phyloP scores from a whole-genome alignment of 148 eudicot species.

The Agrostemma githago region DNA sequence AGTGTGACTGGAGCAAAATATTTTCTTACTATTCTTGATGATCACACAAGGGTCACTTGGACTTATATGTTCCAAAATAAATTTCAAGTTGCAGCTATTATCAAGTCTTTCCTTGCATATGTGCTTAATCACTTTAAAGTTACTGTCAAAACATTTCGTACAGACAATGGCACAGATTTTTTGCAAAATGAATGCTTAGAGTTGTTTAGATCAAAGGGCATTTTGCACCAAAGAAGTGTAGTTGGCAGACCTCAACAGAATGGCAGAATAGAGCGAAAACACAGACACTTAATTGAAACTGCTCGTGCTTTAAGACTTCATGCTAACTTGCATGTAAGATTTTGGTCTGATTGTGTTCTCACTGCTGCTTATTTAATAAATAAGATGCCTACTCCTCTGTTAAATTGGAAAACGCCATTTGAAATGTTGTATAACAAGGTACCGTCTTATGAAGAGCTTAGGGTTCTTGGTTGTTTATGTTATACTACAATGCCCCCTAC shows the following conservation, averaged over 20 bases:
- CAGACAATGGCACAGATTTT: neutral
- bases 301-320: too few relatives aligned
- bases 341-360: too few relatives aligned
- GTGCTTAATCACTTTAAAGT: neutral
- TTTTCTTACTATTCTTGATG: neutral
- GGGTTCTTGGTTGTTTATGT: too few relatives aligned
- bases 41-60: neutral
- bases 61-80: neutral
- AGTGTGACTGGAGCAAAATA: neutral
- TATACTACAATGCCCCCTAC: too few relatives aligned
- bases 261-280: neutral
- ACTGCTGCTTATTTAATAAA: too few relatives aligned
- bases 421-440: too few relatives aligned
- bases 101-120: neutral
- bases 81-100: neutral
- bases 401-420: too few relatives aligned
- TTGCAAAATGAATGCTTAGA: neutral
- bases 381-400: too few relatives aligned
- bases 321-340: too few relatives aligned
- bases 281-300: too few relatives aligned
- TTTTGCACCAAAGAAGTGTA: neutral
- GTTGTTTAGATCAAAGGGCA: neutral
- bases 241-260: neutral
- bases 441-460: too few relatives aligned
- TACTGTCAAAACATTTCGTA: neutral